Evolutionary conservation across 805 yeast genomes (phyloP).

Genomic region (Sugiyamaella mastotermitis): DNA sequence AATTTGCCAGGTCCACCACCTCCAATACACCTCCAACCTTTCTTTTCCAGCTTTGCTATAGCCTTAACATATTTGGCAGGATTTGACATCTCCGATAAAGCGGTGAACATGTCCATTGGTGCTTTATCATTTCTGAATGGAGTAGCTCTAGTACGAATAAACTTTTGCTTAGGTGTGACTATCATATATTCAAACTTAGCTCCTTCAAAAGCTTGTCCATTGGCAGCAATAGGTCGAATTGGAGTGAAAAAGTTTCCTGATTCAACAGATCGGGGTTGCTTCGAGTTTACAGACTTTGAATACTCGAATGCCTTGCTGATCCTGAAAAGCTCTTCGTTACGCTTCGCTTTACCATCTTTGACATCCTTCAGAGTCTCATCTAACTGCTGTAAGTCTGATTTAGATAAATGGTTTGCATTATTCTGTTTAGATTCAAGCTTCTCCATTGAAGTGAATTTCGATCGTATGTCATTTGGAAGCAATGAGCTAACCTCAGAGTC

Average conservation of each 20-base stretch:
- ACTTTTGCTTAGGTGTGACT: conserved; percentile 19
- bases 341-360: conserved; percentile 34
- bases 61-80: conserved; percentile 24
- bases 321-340: conserved; percentile 42
- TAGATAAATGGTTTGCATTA: background rate
- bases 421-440: background rate
- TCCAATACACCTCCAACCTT: conserved; percentile 52
- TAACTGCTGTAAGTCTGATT: conserved; percentile 17
- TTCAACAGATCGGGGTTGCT: conserved; percentile 35
- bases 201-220: background rate
- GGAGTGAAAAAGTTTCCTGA: conserved; percentile 39
- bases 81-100: conserved; percentile 16
- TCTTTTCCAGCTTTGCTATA: conserved; percentile 39
- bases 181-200: conserved; percentile 17
- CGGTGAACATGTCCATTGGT: conserved; percentile 20
- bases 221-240: background rate
- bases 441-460: background rate
- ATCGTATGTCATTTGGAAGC: background rate
- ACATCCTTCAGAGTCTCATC: conserved; percentile 41
- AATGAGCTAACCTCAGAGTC: background rate
- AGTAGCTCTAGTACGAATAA: conserved; percentile 15
- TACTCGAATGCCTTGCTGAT: conserved; percentile 48
- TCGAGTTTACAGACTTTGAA: conserved; percentile 33
- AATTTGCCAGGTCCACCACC: conserved; percentile 37
- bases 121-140: conserved; percentile 16